Conservation (phyloP, 768 basidiomycete species). For the Trametes cubensis region DNA sequence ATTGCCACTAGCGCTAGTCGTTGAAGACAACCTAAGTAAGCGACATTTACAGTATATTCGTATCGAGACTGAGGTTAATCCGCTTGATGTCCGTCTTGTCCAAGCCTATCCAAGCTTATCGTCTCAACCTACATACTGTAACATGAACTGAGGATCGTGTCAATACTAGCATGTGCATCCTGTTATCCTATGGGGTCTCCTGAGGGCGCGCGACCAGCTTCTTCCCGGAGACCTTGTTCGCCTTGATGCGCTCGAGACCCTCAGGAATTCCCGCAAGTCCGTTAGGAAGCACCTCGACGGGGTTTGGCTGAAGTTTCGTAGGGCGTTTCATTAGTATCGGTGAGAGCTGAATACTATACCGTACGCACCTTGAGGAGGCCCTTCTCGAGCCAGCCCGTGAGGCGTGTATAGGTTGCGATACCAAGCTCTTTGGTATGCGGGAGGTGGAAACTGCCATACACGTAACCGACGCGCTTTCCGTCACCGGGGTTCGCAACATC, state of each 20-base stretch:
- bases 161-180: no score
- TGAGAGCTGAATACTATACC: background rate
- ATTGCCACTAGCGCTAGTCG: no score
- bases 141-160: no score
- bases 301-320: background rate
- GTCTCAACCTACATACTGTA: no score
- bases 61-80: no score
- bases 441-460: slow-evolving; percentile 18
- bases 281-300: slow-evolving; percentile 42
- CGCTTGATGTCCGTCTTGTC: no score
- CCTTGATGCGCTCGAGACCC: slow-evolving; percentile 45
- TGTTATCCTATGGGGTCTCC: slow-evolving; percentile 31
- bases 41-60: no score
- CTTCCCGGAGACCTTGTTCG: slow-evolving; percentile 42
- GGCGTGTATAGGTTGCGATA: slow-evolving; percentile 15
- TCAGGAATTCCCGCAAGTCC: slow-evolving; percentile 46
- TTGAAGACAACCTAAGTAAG: no score
- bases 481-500: slow-evolving; percentile 11
- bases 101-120: no score
- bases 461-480: slow-evolving; percentile 17
- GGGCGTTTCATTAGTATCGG: background rate
- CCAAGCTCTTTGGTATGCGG: slow-evolving; percentile 18
- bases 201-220: slow-evolving; percentile 49
- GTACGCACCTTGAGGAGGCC: slow-evolving; percentile 24
- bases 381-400: slow-evolving; percentile 22